A percentile compares a stretch with the other conserved stretches of the same genome.
Conservation (phyloP, 2,329 filamentous ascomycete genomes). For the Cyphellophora europaea region DNA sequence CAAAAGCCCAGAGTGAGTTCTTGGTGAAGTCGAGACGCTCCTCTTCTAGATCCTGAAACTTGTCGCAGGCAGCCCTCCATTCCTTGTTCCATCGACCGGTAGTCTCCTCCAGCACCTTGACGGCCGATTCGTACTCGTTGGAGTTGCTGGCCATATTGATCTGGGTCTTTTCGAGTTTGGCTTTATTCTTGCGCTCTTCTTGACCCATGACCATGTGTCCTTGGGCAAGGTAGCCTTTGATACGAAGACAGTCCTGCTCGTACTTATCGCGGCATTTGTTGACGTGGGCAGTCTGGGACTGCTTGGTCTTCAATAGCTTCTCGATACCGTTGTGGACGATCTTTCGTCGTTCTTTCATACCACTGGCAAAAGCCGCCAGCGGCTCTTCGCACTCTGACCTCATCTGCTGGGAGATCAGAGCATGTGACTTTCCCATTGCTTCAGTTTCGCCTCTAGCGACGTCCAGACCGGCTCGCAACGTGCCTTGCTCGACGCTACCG, state of each 20-base stretch:
- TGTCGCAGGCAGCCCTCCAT: slow-evolving; percentile 94
- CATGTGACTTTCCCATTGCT: slow-evolving; percentile 86
- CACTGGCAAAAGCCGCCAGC: slow-evolving; percentile 79
- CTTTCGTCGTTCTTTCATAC: slow-evolving; percentile 93
- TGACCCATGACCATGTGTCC: slow-evolving; percentile 99
- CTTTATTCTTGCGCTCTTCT: slow-evolving; percentile 97
- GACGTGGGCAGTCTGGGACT: slow-evolving; percentile 78
- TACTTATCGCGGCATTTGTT: slow-evolving; percentile 96
- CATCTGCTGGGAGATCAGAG: slow-evolving; percentile 86
- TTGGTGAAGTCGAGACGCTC: slow-evolving; percentile 95
- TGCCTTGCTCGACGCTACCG: slow-evolving; percentile 78
- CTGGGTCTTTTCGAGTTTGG: slow-evolving; percentile 96
- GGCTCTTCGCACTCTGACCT: slow-evolving; percentile 93
- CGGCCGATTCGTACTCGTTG: slow-evolving; percentile 83
- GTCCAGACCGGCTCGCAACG: slow-evolving; percentile 75
- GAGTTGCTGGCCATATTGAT: slow-evolving; percentile 88
- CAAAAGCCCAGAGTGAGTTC: slow-evolving; percentile 95
- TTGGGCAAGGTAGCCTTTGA: slow-evolving; percentile 96
- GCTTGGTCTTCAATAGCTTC: slow-evolving; percentile 85
- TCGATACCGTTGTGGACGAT: slow-evolving; percentile 92
- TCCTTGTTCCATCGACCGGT: slow-evolving; percentile 94
- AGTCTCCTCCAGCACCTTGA: slow-evolving; percentile 90
- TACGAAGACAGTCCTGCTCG: slow-evolving; percentile 95
- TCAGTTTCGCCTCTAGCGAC: slow-evolving; percentile 83
- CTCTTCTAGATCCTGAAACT: slow-evolving; percentile 98